Percentiles rank a stretch among this genome's conserved stretches.
Conservation (phyloP, 768 basidiomycete species). For the Rhodotorula sphaerocarpa region DNA sequence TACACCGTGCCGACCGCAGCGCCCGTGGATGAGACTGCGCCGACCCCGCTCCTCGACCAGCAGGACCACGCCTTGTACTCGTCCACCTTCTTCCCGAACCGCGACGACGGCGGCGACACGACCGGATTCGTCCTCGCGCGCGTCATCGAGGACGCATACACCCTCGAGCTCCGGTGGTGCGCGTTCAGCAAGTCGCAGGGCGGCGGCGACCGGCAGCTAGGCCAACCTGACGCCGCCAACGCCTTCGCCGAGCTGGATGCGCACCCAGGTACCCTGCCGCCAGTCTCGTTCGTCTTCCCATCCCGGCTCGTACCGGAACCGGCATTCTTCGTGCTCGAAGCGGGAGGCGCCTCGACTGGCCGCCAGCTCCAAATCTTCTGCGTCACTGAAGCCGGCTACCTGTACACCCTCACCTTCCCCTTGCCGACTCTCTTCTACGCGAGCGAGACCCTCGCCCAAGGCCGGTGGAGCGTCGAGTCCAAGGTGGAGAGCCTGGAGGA, state of each 20-base stretch:
- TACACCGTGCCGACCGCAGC: slow-evolving; percentile 10
- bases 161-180: slow-evolving; percentile 69
- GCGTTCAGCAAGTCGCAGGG: slow-evolving; percentile 3
- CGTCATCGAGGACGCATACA: slow-evolving; percentile 62
- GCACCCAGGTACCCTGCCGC: slow-evolving; percentile 47
- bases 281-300: slow-evolving; percentile 56
- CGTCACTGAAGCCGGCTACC: slow-evolving; percentile 59
- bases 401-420: slow-evolving; percentile 66
- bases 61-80: slow-evolving; percentile 74
- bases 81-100: slow-evolving; percentile 53
- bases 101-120: slow-evolving; percentile 50
- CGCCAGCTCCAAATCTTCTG: slow-evolving; percentile 57
- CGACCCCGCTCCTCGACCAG: slow-evolving; percentile 43
- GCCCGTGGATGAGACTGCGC: slow-evolving; percentile 1
- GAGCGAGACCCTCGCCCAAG: slow-evolving; percentile 36
- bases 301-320: slow-evolving; percentile 17
- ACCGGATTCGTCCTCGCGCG: slow-evolving; percentile 54
- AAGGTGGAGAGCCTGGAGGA: slow-evolving; percentile 43
- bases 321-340: slow-evolving; percentile 2
- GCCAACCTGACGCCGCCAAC: not conserved
- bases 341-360: not conserved
- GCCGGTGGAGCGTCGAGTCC: slow-evolving; percentile 59
- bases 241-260: slow-evolving; percentile 9
- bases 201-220: not conserved
- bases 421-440: slow-evolving; percentile 45